These are phyloP conservation scores for Nannochloris sp. DNA, from an alignment of 139 green algal genomes.

Conservation along the genomic window DNA sequence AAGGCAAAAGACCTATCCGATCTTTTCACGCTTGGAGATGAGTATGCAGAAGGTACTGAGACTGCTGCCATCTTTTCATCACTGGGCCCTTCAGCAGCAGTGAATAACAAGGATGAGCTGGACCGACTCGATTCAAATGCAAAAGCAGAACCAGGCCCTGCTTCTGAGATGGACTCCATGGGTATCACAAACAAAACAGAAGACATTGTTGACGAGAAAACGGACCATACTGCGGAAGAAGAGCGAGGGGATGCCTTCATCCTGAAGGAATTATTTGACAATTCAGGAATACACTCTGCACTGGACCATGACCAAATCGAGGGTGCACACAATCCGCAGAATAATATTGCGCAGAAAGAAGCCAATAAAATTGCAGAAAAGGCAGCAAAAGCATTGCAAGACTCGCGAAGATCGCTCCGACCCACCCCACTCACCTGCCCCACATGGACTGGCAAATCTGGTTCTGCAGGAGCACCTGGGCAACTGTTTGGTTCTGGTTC, in stretches of 20 bases:
- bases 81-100: constrained; percentile 17
- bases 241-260: constrained; percentile 49
- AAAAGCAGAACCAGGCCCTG: too few relatives aligned
- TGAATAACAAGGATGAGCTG: too few relatives aligned
- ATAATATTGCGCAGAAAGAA: constrained; percentile 39
- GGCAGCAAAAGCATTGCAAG: constrained; percentile 62
- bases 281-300: constrained; percentile 43
- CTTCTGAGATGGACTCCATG: not conserved
- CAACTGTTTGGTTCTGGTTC: not conserved
- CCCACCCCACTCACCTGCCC: constrained; percentile 52
- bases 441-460: constrained; percentile 80
- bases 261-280: constrained; percentile 82
- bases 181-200: constrained; percentile 8
- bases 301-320: constrained; percentile 82
- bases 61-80: constrained; percentile 69
- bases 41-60: constrained; percentile 54
- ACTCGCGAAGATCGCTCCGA: constrained; percentile 23
- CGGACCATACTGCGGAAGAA: not conserved
- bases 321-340: constrained; percentile 53
- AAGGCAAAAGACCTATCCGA: constrained; percentile 78
- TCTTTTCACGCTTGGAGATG: constrained; percentile 83
- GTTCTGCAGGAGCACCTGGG: constrained; percentile 43
- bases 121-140: not conserved
- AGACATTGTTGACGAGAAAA: not conserved
- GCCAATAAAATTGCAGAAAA: constrained; percentile 40